Percentiles rank a stretch among this genome's conserved stretches.
phyloP scores from a whole-genome alignment of 345 rosid genomes.

The Melaleuca quinquenervia region DNA sequence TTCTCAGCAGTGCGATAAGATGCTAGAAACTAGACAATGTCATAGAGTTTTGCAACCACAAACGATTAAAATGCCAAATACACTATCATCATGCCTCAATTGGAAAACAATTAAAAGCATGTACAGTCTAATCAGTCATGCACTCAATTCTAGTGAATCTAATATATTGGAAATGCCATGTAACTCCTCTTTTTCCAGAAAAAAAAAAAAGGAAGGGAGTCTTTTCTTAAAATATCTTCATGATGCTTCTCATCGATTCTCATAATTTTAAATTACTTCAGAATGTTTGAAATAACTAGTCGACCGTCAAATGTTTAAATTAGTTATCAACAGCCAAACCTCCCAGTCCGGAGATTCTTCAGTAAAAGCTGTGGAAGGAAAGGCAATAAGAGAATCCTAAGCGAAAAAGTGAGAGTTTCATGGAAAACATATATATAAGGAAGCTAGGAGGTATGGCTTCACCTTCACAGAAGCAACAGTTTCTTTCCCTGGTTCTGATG shows the following conservation, averaged over 20 bases:
- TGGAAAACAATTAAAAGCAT: background rate
- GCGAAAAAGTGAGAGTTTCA: background rate
- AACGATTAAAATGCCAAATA: background rate
- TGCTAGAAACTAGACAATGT: background rate
- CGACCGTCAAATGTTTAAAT: background rate
- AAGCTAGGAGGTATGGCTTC: background rate
- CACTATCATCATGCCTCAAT: background rate
- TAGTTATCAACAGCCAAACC: background rate
- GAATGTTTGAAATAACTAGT: background rate
- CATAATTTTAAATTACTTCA: background rate
- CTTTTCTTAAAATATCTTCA: background rate
- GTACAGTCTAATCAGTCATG: background rate
- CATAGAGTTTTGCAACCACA: background rate
- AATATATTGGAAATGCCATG: background rate
- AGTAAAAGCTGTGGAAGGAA: background rate
- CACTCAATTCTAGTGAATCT: background rate
- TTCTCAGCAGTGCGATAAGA: background rate
- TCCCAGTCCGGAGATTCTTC: background rate
- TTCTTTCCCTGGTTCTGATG: conserved; percentile 62
- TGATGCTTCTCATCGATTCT: background rate
- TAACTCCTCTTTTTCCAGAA: background rate
- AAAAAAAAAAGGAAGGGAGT: background rate
- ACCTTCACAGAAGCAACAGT: conserved; percentile 12
- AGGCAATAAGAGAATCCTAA: background rate
- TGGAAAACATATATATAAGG: background rate